Conservation (phyloP, 306 rosid genomes). For the Pueraria montana region DNA sequence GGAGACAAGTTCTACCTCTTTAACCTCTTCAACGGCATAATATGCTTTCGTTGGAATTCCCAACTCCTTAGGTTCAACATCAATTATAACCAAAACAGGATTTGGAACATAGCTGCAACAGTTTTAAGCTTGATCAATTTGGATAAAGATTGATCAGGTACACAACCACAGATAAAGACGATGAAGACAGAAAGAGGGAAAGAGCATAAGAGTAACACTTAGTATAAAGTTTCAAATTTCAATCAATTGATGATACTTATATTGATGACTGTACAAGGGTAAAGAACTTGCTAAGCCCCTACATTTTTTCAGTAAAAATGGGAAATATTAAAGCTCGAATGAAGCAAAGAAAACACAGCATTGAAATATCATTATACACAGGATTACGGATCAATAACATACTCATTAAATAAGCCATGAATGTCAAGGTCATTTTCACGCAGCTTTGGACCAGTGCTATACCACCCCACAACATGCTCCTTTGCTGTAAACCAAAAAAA, state of each 20-base stretch:
- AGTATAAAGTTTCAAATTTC: conserved; percentile 31
- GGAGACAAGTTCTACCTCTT: conserved; percentile 61
- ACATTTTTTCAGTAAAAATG: background rate
- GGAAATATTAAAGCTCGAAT: conserved; percentile 4
- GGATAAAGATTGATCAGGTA: conserved; percentile 15
- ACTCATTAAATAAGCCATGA: conserved; percentile 84
- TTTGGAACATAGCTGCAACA: conserved; percentile 80
- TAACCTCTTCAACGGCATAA: conserved; percentile 90
- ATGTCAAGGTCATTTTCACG: conserved; percentile 92
- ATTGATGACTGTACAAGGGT: background rate
- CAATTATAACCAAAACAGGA: conserved; percentile 91
- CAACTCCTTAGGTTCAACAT: conserved; percentile 90
- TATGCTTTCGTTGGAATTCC: conserved; percentile 99
- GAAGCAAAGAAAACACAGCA: background rate
- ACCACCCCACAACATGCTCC: conserved; percentile 96
- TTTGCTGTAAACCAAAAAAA: conserved; percentile 63
- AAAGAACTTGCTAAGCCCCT: background rate
- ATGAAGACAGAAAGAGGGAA: background rate
- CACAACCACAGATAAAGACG: background rate
- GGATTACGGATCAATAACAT: conserved; percentile 42
- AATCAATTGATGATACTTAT: background rate
- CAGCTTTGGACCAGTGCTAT: conserved; percentile 92
- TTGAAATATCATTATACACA: conserved; percentile 27
- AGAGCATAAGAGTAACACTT: background rate
- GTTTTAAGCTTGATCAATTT: conserved; percentile 33